These are phyloP conservation scores for Pichia californica DNA, from an alignment of 805 yeast species.

Conservation along the genomic window DNA sequence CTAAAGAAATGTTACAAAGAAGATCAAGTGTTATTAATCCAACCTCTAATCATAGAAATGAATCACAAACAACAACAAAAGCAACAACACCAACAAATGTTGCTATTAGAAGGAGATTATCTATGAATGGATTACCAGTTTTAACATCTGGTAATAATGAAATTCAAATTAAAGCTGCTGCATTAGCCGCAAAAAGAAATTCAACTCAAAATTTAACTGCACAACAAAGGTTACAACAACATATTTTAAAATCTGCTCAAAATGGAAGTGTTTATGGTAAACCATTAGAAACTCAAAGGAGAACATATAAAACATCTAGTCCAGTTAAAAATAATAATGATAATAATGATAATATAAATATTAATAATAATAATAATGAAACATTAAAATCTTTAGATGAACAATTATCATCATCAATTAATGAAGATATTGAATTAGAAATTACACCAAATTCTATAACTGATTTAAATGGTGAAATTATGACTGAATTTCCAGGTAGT, in stretches of 20 bases:
- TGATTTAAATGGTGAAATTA: neutral
- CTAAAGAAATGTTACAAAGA: neutral
- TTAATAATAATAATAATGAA: neutral
- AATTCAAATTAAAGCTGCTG: constrained; percentile 13
- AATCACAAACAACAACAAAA: neutral
- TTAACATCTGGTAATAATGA: neutral
- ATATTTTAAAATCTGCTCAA: constrained; percentile 26
- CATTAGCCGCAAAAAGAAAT: constrained; percentile 18
- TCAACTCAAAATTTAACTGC: constrained; percentile 24
- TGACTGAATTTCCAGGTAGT: constrained; percentile 19
- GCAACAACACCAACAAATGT: neutral
- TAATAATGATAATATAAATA: constrained; percentile 5
- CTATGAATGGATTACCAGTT: neutral
- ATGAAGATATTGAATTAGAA: too few species aligned
- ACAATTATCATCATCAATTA: neutral
- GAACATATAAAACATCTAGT: constrained; percentile 10
- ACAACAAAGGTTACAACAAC: constrained; percentile 31
- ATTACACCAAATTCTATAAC: neutral
- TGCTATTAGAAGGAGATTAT: constrained; percentile 2
- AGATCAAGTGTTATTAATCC: constrained; percentile 5
- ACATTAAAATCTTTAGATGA: neutral
- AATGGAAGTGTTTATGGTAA: constrained; percentile 28
- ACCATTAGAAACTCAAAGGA: constrained; percentile 18
- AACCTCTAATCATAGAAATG: neutral
- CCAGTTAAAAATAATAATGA: constrained; percentile 3